Percentiles rank a stretch among this genome's conserved stretches.
Evolutionary conservation across 305 asterid species (phyloP).

Genomic region (Fraxinus ornus): DNA sequence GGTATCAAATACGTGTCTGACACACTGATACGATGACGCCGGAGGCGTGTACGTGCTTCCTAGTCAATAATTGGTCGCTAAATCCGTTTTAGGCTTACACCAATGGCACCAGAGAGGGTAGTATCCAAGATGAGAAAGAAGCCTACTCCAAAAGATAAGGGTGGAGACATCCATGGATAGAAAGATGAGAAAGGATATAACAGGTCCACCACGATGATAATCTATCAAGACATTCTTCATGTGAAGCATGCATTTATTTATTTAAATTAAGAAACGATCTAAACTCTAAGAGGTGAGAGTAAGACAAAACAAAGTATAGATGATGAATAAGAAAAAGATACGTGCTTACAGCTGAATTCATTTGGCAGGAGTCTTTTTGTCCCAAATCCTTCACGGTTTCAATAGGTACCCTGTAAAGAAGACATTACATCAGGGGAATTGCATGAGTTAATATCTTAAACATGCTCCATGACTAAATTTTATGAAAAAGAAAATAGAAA

Average conservation of each 20-base stretch:
- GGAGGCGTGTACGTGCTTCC: neutral
- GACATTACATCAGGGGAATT: conserved; percentile 20
- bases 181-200: neutral
- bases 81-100: neutral
- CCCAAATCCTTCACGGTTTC: conserved; percentile 37
- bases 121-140: neutral
- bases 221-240: conserved; percentile 1
- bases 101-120: neutral
- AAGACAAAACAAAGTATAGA: neutral
- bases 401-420: conserved; percentile 43
- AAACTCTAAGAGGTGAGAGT: conserved; percentile 1
- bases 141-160: neutral
- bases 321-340: neutral
- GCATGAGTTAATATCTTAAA: conserved; percentile 10
- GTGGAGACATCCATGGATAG: neutral
- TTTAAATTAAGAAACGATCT: conserved; percentile 5
- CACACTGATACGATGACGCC: neutral
- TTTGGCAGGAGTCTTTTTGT: conserved; percentile 27
- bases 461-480: conserved; percentile 2
- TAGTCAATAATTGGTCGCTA: neutral
- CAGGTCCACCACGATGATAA: conserved; percentile 5
- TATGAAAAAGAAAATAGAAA: conserved; percentile 9
- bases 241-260: neutral
- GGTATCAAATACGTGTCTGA: neutral
- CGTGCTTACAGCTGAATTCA: conserved; percentile 42